Percentiles rank a stretch among this genome's conserved stretches.
Conservation (phyloP, 495 filamentous ascomycete genomes). For the Penicillium mononematosum region DNA sequence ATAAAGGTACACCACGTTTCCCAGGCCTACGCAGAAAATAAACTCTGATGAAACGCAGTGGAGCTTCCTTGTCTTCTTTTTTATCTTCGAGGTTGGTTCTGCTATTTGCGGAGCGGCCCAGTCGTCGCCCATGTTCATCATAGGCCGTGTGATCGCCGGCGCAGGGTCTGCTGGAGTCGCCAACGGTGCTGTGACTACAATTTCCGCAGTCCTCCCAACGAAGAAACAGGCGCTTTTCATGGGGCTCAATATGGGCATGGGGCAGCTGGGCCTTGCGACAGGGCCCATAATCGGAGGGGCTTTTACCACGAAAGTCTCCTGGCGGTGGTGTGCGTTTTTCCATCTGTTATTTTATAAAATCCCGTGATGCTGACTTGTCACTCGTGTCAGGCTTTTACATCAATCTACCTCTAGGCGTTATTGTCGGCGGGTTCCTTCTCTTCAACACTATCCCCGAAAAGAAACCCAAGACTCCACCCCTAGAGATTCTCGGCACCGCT, state of each 20-base stretch:
- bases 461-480: constrained; percentile 1
- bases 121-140: background rate
- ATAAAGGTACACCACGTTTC: constrained; percentile 22
- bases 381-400: constrained; percentile 35
- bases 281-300: constrained; percentile 36
- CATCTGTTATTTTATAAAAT: background rate
- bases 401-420: constrained; percentile 57
- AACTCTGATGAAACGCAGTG: constrained; percentile 17
- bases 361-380: background rate
- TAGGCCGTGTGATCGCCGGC: constrained; percentile 58
- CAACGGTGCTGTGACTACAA: constrained; percentile 22
- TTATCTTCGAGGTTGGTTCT: constrained; percentile 67
- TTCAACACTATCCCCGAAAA: constrained; percentile 33
- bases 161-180: constrained; percentile 42
- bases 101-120: constrained; percentile 64
- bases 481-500: constrained; percentile 10
- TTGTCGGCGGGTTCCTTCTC: constrained; percentile 48
- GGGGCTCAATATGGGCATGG: constrained; percentile 25
- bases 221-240: constrained; percentile 22
- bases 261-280: constrained; percentile 27
- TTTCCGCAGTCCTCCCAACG: constrained; percentile 21
- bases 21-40: background rate
- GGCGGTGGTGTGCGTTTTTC: constrained; percentile 33
- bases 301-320: constrained; percentile 30
- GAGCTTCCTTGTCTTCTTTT: constrained; percentile 27